A percentile compares a stretch with the other conserved stretches of the same genome.
These are phyloP conservation scores for Corylus heterophylla DNA, from an alignment of 306 rosid genomes.

Conservation along the genomic window DNA sequence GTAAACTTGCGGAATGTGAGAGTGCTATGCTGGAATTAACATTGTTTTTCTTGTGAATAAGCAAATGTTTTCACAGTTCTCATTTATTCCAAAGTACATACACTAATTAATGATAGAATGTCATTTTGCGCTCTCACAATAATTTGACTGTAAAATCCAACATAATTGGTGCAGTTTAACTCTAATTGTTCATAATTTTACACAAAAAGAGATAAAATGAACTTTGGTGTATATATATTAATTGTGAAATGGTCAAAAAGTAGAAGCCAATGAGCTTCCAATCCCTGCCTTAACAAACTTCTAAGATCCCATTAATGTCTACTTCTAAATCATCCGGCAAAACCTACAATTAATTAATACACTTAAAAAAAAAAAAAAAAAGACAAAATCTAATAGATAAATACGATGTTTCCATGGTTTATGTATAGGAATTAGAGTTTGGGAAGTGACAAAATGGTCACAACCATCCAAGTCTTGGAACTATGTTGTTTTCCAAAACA, in stretches of 20 bases:
- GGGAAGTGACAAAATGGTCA: not conserved
- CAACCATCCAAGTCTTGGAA: not conserved
- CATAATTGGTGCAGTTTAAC: not conserved
- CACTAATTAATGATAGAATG: not conserved
- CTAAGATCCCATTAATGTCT: no score
- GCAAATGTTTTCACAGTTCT: not conserved
- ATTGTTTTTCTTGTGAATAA: not conserved
- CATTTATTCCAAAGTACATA: not conserved
- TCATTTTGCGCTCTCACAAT: not conserved
- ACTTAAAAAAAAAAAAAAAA: no score
- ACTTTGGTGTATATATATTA: not conserved
- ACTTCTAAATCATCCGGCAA: not conserved
- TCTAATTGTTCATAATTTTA: not conserved
- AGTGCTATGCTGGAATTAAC: no score
- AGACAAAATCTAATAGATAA: not conserved
- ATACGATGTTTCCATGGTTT: not conserved
- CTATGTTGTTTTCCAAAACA: constrained; percentile 11
- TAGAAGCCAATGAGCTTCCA: not conserved
- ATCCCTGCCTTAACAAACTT: no score
- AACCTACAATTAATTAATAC: not conserved
- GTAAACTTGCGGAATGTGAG: no score
- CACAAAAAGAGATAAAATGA: not conserved
- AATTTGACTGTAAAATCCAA: not conserved
- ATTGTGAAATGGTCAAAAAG: not conserved
- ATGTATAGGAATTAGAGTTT: not conserved